Percentiles rank a stretch among this genome's conserved stretches.
Conservation (phyloP, 2,329 filamentous ascomycete genomes). For the Talaromyces atroroseus region DNA sequence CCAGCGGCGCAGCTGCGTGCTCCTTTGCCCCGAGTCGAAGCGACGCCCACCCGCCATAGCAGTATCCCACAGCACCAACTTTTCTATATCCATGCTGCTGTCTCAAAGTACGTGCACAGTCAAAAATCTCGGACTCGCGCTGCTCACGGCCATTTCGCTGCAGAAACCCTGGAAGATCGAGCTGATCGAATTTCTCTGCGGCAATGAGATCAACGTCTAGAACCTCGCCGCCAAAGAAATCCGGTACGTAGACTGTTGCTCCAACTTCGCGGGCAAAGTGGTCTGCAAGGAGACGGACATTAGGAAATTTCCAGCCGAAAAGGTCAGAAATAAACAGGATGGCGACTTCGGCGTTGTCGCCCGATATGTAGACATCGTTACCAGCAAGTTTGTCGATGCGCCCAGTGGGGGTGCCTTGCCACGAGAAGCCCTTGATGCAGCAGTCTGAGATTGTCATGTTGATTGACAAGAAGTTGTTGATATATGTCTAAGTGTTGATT, state of each 20-base stretch:
- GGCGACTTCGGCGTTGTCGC: conserved; percentile 29
- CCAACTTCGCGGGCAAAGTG: conserved; percentile 42
- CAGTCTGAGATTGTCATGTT: conserved; percentile 14
- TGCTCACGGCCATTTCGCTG: conserved; percentile 31
- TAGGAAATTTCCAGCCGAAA: conserved; percentile 43
- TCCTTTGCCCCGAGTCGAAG: conserved; percentile 43
- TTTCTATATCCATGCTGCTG: conserved; percentile 18
- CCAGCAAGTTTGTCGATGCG: conserved; percentile 27
- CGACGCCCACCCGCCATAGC: conserved; percentile 49
- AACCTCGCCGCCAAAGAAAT: conserved; percentile 35
- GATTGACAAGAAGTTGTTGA: not conserved
- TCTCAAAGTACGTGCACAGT: conserved; percentile 32
- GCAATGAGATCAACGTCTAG: conserved; percentile 25
- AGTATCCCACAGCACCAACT: conserved; percentile 46
- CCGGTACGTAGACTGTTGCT: conserved; percentile 43
- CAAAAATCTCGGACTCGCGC: conserved; percentile 36
- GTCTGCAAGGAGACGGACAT: conserved; percentile 44
- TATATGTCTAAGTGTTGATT: not conserved
- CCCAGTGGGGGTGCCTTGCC: conserved; percentile 37
- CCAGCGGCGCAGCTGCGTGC: conserved; percentile 26
- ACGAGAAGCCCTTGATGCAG: conserved; percentile 33
- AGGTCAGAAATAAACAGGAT: conserved; percentile 38
- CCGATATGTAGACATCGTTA: conserved; percentile 34
- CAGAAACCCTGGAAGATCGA: conserved; percentile 39
- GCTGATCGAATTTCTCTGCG: conserved; percentile 24